Evolutionary conservation across 345 rosid genomes (phyloP).

Genomic region (Lepidium didymum): DNA sequence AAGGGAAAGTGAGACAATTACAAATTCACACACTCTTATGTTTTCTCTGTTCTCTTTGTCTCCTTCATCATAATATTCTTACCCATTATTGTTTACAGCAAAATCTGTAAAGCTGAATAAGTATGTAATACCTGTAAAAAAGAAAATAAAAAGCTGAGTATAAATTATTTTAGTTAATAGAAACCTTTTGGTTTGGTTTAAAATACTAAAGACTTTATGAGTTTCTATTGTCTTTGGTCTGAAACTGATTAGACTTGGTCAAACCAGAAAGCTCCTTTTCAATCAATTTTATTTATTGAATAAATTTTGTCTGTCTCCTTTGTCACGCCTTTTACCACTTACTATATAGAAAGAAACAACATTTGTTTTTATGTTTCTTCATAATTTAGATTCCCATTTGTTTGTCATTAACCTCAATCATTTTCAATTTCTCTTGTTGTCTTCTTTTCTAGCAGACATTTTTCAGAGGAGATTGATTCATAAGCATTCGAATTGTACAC

Average conservation of each 20-base stretch:
- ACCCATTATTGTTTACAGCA: neutral
- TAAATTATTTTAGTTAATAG: neutral
- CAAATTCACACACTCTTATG: neutral
- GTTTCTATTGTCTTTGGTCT: constrained; percentile 9
- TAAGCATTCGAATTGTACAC: neutral
- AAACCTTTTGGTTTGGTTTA: neutral
- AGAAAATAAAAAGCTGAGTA: neutral
- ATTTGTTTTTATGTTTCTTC: constrained; percentile 1
- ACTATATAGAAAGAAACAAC: constrained; percentile 14
- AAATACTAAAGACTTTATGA: constrained; percentile 4
- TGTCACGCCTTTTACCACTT: constrained; percentile 29
- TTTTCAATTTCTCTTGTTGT: neutral
- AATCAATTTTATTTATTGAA: neutral
- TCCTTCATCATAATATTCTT: neutral
- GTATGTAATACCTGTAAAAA: neutral
- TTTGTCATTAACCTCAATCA: constrained; percentile 19
- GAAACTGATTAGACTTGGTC: constrained; percentile 25
- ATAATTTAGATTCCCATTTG: constrained; percentile 21
- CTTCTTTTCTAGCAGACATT: constrained; percentile 6
- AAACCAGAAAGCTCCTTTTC: constrained; percentile 25
- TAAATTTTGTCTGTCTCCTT: neutral
- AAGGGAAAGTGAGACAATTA: neutral
- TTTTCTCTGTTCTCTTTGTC: neutral
- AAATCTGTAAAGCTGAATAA: neutral
- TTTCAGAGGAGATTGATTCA: constrained; percentile 11